phyloP scores from a whole-genome alignment of 2,329 filamentous ascomycete genomes.

The Aspergillus uvarum region DNA sequence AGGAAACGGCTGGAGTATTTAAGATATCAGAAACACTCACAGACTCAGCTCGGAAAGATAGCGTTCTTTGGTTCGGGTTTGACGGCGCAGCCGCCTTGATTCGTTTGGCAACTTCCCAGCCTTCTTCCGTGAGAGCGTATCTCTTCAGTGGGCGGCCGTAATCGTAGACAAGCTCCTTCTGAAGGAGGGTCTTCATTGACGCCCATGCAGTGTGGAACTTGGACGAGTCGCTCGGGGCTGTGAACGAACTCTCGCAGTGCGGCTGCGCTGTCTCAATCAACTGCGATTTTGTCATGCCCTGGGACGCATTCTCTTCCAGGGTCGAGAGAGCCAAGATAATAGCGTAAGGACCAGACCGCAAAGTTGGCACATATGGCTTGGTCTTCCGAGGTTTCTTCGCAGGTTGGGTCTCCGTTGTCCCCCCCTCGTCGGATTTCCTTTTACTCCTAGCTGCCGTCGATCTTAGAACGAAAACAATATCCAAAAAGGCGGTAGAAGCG shows the following conservation, averaged over 20 bases:
- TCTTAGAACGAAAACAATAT: conserved; percentile 8
- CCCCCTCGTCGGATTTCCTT: conserved; percentile 32
- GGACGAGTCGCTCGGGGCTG: conserved; percentile 63
- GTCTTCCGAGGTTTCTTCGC: conserved; percentile 57
- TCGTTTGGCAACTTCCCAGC: conserved; percentile 69
- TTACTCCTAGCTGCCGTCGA: conserved; percentile 28
- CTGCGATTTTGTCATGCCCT: conserved; percentile 65
- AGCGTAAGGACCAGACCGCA: conserved; percentile 73
- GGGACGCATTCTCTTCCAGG: conserved; percentile 54
- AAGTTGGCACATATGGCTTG: conserved; percentile 69
- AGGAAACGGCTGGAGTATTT: not conserved
- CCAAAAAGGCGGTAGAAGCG: not conserved
- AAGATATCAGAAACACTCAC: conserved; percentile 9
- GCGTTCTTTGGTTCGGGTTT: conserved; percentile 16
- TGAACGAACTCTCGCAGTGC: conserved; percentile 72
- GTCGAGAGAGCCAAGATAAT: conserved; percentile 66
- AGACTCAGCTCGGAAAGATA: conserved; percentile 15
- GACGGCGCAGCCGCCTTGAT: conserved; percentile 55
- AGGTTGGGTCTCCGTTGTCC: conserved; percentile 34
- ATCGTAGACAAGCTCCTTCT: conserved; percentile 73
- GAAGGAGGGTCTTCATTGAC: conserved; percentile 72
- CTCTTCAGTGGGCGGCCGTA: conserved; percentile 66
- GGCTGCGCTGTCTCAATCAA: conserved; percentile 69
- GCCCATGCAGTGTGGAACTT: conserved; percentile 80
- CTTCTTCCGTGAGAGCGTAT: conserved; percentile 73